Conservation (phyloP, 768 basidiomycete genomes). For the Kwoniella botswanensis region DNA sequence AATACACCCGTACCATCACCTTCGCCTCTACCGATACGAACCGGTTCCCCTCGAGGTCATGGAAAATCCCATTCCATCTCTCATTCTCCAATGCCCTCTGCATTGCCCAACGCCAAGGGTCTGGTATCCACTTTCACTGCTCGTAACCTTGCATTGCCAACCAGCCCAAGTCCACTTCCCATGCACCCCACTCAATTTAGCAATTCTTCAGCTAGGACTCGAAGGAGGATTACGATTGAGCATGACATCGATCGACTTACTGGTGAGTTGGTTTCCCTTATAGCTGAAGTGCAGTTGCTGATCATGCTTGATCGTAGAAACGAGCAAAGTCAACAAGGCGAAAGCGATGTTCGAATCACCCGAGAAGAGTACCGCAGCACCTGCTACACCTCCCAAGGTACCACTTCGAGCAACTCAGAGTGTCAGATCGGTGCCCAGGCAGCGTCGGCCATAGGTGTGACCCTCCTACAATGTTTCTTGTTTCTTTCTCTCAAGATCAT, state of each 20-base stretch:
- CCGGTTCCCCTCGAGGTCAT: conserved; percentile 26
- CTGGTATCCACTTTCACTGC: conserved; percentile 48
- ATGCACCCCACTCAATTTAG: conserved; percentile 45
- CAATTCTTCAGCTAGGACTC: conserved; percentile 41
- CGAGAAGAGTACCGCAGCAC: conserved; percentile 17
- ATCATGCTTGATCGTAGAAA: conserved; percentile 10
- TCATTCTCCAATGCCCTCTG: conserved; percentile 11
- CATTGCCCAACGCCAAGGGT: conserved; percentile 24
- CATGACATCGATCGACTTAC: conserved; percentile 50
- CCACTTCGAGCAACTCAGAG: conserved; percentile 18
- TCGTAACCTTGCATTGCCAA: conserved; percentile 45
- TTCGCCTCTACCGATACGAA: conserved; percentile 6
- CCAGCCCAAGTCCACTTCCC: conserved; percentile 41
- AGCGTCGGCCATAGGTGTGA: conserved; percentile 9
- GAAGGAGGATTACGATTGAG: conserved; percentile 53
- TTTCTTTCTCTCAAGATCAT: neutral
- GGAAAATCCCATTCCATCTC: conserved; percentile 38
- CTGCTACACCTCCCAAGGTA: conserved; percentile 17
- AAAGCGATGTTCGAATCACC: conserved; percentile 36
- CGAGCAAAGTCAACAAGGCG: conserved; percentile 30
- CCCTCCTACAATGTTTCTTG: neutral
- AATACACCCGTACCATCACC: neutral
- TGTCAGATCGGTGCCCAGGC: conserved; percentile 20
- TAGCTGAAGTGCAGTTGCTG: conserved; percentile 2
- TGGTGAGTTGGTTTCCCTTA: conserved; percentile 33